Conservation (phyloP, 2,329 filamentous ascomycete genomes). For the Claviceps purpurea region DNA sequence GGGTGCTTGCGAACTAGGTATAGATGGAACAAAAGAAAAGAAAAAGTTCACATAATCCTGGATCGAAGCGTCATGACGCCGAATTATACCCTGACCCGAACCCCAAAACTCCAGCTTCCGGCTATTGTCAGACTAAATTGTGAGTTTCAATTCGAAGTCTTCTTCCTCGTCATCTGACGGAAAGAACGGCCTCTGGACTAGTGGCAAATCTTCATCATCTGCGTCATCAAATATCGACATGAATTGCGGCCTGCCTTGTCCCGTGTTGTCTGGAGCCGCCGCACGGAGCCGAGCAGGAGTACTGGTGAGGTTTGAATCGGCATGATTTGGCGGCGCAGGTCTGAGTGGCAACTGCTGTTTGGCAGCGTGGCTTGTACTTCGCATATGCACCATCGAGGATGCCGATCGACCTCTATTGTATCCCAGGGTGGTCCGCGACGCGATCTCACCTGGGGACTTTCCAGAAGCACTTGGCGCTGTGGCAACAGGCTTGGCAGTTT, state of each 20-base stretch:
- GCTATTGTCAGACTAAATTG: slow-evolving; percentile 1
- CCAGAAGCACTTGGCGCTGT: slow-evolving; percentile 38
- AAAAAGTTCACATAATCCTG: not conserved
- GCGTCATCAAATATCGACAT: slow-evolving; percentile 45
- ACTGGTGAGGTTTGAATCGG: slow-evolving; percentile 26
- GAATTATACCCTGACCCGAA: not conserved
- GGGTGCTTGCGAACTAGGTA: not conserved
- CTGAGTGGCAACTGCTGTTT: slow-evolving; percentile 9
- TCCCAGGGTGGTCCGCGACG: slow-evolving; percentile 70
- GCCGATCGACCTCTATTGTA: slow-evolving; percentile 64
- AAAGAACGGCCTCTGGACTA: slow-evolving; percentile 12
- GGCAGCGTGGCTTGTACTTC: slow-evolving; percentile 7
- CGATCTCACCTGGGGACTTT: slow-evolving; percentile 47
- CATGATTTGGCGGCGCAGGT: slow-evolving; percentile 2
- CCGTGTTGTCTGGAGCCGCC: slow-evolving; percentile 8
- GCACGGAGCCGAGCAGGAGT: slow-evolving; percentile 28
- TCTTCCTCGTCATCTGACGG: slow-evolving; percentile 34
- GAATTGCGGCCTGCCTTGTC: slow-evolving; percentile 34
- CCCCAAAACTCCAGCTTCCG: not conserved
- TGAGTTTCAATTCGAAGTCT: slow-evolving; percentile 41
- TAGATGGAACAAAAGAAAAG: not conserved
- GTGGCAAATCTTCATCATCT: slow-evolving; percentile 23
- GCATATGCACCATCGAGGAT: slow-evolving; percentile 29
- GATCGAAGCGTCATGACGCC: not conserved
- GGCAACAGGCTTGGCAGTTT: slow-evolving; percentile 25